A percentile compares a stretch with the other conserved stretches of the same genome.
phyloP scores from a whole-genome alignment of 306 rosid species.

The Prinsepia uniflora region DNA sequence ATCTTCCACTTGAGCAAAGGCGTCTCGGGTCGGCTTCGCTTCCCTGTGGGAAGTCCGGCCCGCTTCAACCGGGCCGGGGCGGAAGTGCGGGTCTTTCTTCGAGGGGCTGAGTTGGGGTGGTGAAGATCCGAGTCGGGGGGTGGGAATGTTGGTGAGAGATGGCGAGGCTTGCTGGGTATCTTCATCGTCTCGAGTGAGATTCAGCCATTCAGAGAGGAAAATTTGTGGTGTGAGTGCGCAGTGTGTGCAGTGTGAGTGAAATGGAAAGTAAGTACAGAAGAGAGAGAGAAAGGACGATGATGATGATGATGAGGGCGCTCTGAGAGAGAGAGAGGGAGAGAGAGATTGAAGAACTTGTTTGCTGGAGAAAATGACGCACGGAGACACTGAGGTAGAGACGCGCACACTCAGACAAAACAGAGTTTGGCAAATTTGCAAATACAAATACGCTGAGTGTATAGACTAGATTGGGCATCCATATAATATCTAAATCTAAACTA shows the following conservation, averaged over 20 bases:
- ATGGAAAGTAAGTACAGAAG: slow-evolving; percentile 28
- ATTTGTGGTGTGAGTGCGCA: slow-evolving; percentile 17
- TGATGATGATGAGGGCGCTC: not conserved
- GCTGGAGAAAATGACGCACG: slow-evolving; percentile 34
- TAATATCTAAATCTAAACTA: too few species aligned
- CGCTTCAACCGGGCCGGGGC: slow-evolving; percentile 32
- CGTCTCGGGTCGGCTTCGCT: slow-evolving; percentile 75
- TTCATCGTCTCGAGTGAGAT: slow-evolving; percentile 57
- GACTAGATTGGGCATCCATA: too few species aligned
- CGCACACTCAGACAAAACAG: not conserved
- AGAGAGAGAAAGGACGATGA: not conserved
- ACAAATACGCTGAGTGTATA: not conserved
- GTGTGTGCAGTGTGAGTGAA: slow-evolving; percentile 27
- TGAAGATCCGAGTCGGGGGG: slow-evolving; percentile 70
- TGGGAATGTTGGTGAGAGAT: slow-evolving; percentile 25
- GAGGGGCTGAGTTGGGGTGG: slow-evolving; percentile 21
- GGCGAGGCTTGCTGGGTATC: slow-evolving; percentile 42
- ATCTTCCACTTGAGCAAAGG: slow-evolving; percentile 72
- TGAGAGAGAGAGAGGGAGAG: not conserved
- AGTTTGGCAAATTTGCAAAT: not conserved
- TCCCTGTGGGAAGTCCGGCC: slow-evolving; percentile 34
- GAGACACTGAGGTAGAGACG: not conserved
- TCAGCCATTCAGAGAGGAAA: slow-evolving; percentile 32
- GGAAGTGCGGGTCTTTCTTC: slow-evolving; percentile 40
- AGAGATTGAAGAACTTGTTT: slow-evolving; percentile 22